Evolutionary conservation across 306 rosid genomes (phyloP).

Genomic region (Begonia peltatifolia): DNA sequence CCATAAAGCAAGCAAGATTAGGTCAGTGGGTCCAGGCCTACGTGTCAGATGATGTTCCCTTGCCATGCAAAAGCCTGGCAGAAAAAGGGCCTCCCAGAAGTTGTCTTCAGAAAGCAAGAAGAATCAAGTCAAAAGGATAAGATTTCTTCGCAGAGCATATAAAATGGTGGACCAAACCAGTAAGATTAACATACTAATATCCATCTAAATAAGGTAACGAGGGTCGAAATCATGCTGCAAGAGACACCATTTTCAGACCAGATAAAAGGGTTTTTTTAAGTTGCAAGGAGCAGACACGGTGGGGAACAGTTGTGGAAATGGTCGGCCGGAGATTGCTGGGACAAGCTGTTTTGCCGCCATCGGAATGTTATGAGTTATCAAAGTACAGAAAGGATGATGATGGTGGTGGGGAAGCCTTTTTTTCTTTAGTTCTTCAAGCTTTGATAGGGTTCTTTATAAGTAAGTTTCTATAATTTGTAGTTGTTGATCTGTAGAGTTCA

Average conservation of each 20-base stretch:
- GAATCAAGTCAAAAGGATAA: slow-evolving; percentile 23
- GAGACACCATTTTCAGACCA: not conserved
- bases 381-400: not conserved
- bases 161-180: slow-evolving; percentile 12
- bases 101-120: slow-evolving; percentile 27
- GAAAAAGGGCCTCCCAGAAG: slow-evolving; percentile 16
- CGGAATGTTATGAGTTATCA: not conserved
- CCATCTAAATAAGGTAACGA: slow-evolving; percentile 12
- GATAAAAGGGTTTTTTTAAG: not conserved
- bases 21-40: slow-evolving; percentile 4
- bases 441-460: slow-evolving; percentile 11
- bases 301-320: too few relatives aligned
- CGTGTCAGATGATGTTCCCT: slow-evolving; percentile 37
- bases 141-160: slow-evolving; percentile 28
- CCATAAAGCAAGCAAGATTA: not conserved
- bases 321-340: too few relatives aligned
- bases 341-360: not conserved
- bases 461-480: slow-evolving; percentile 3
- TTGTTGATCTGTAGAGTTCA: slow-evolving; percentile 11
- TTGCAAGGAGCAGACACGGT: too few relatives aligned
- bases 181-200: slow-evolving; percentile 10
- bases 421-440: slow-evolving; percentile 6
- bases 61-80: slow-evolving; percentile 27
- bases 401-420: slow-evolving; percentile 12
- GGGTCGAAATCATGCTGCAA: not conserved